Percentiles rank a stretch among this genome's conserved stretches.
phyloP scores from a whole-genome alignment of 2,329 filamentous ascomycete genomes.

The Macrophomina pseudophaseolina region DNA sequence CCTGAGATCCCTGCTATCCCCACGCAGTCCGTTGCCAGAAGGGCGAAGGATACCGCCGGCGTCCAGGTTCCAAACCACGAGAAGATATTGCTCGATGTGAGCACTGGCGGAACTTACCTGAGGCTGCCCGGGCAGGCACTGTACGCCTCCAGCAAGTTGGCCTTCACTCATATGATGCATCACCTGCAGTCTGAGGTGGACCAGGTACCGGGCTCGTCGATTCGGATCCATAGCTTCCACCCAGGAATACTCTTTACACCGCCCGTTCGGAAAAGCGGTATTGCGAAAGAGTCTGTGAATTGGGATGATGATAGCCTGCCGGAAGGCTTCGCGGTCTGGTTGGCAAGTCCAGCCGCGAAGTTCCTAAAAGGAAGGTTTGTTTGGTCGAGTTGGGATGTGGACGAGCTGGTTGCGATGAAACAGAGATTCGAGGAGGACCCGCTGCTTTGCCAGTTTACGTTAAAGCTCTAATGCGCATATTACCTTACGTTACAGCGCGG shows the following conservation, averaged over 20 bases:
- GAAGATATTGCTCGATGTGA: conserved; percentile 21
- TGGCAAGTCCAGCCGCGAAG: conserved; percentile 36
- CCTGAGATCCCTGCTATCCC: conserved; percentile 16
- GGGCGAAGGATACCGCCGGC: neutral
- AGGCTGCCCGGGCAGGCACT: conserved; percentile 13
- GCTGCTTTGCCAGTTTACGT: neutral
- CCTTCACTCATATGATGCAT: conserved; percentile 19
- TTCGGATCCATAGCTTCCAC: conserved; percentile 2
- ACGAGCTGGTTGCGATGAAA: conserved; percentile 33
- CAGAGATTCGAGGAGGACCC: neutral
- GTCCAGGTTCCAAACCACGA: neutral
- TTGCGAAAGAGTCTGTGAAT: neutral
- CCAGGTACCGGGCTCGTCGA: neutral
- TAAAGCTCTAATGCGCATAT: neutral
- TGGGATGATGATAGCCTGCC: conserved; percentile 20
- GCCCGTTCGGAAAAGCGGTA: neutral
- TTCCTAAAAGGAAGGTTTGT: conserved; percentile 31
- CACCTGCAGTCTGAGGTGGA: conserved; percentile 24
- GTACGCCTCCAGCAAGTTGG: conserved; percentile 27
- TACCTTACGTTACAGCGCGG: too few species aligned
- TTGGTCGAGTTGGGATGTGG: conserved; percentile 39
- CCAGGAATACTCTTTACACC: neutral
- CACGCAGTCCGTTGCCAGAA: neutral
- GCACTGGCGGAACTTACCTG: conserved; percentile 12
- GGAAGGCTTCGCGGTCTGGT: conserved; percentile 38